Conservation (phyloP, 768 basidiomycete species). For the Daedaleopsis nitida region DNA sequence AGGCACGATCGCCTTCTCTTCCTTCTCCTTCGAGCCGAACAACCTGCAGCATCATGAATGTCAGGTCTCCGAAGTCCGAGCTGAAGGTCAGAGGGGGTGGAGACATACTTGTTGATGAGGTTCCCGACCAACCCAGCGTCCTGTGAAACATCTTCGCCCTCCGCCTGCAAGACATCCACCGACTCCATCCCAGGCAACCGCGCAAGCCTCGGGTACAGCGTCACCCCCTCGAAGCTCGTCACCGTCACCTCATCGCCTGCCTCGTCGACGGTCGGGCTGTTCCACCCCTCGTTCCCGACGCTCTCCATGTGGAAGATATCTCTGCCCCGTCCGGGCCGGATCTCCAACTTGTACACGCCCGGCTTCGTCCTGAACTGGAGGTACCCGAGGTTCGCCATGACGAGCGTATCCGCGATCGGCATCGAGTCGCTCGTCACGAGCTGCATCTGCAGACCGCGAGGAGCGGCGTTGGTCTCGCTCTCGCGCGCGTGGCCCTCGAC, state of each 20-base stretch:
- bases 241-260: slow-evolving; percentile 78
- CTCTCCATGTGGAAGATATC: slow-evolving; percentile 84
- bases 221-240: slow-evolving; percentile 88
- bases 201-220: slow-evolving; percentile 78
- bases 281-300: slow-evolving; percentile 88
- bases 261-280: slow-evolving; percentile 68
- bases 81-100: neutral
- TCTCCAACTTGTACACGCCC: slow-evolving; percentile 81
- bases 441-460: slow-evolving; percentile 90
- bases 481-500: slow-evolving; percentile 96
- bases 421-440: slow-evolving; percentile 50
- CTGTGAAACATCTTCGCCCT: slow-evolving; percentile 27
- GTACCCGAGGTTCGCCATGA: slow-evolving; percentile 95
- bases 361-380: slow-evolving; percentile 94
- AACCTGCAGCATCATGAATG: slow-evolving; percentile 20
- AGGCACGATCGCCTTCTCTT: slow-evolving; percentile 19
- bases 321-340: slow-evolving; percentile 78
- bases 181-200: slow-evolving; percentile 76
- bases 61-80: slow-evolving; percentile 8
- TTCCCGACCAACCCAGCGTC: slow-evolving; percentile 46
- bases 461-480: slow-evolving; percentile 58
- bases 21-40: slow-evolving; percentile 19
- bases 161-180: slow-evolving; percentile 73
- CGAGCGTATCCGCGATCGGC: slow-evolving; percentile 81
- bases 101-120: slow-evolving; percentile 53